Evolutionary conservation across 2,329 filamentous ascomycete genomes (phyloP).

Genomic region (Claviceps sp.): DNA sequence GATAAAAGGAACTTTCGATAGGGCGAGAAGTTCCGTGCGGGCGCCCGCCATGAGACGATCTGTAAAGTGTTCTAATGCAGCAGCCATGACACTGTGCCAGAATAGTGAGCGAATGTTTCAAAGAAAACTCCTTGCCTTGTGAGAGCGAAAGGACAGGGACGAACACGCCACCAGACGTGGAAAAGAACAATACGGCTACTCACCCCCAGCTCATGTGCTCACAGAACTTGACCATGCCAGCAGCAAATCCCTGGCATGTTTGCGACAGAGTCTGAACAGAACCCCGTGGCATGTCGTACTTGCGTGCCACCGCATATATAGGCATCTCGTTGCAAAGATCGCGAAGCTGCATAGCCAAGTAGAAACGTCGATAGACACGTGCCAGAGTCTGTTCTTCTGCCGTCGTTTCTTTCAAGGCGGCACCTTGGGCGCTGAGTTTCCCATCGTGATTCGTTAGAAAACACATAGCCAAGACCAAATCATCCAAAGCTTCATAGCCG

Average conservation of each 20-base stretch:
- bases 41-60: constrained; percentile 62
- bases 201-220: constrained; percentile 62
- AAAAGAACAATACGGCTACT: constrained; percentile 9
- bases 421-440: constrained; percentile 50
- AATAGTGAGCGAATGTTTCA: constrained; percentile 6
- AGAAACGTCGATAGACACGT: constrained; percentile 58
- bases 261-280: constrained; percentile 59
- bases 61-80: constrained; percentile 61
- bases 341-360: constrained; percentile 62
- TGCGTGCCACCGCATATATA: constrained; percentile 53
- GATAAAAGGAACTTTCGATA: constrained; percentile 60
- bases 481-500: too few species aligned
- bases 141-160: too few species aligned
- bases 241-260: constrained; percentile 65
- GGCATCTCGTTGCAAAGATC: constrained; percentile 68
- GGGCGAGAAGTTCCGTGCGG: constrained; percentile 53
- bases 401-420: constrained; percentile 47
- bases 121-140: too few species aligned
- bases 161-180: too few species aligned
- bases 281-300: constrained; percentile 58
- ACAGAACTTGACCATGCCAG: constrained; percentile 69
- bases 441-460: neutral
- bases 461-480: too few species aligned
- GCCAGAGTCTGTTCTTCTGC: constrained; percentile 45
- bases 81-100: constrained; percentile 49